Percentiles rank a stretch among this genome's conserved stretches.
These are phyloP conservation scores for Saprolegnia diclina DNA, from an alignment of 352 stramenopile species.

Conservation along the genomic window DNA sequence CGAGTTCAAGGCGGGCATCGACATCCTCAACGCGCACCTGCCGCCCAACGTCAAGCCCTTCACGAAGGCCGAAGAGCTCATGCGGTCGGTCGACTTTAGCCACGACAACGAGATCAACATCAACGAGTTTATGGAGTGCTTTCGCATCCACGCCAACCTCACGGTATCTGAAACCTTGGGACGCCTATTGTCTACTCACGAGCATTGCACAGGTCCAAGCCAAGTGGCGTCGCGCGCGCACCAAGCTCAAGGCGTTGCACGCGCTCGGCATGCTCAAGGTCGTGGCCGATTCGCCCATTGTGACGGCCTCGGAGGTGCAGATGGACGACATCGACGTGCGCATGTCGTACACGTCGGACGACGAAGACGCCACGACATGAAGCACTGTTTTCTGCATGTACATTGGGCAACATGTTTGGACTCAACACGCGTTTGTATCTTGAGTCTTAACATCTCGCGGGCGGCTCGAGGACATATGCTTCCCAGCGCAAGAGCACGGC, in stretches of 20 bases:
- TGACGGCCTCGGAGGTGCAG: conserved; percentile 18
- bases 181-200: neutral
- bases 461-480: neutral
- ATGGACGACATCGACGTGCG: conserved; percentile 17
- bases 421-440: neutral
- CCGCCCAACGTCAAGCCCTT: conserved; percentile 61
- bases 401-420: conserved; percentile 4
- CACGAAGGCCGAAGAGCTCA: conserved; percentile 64
- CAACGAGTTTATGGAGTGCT: conserved; percentile 87
- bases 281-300: neutral
- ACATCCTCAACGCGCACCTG: conserved; percentile 74
- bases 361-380: conserved; percentile 5
- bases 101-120: conserved; percentile 86
- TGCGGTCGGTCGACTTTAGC: conserved; percentile 82
- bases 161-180: conserved; percentile 31
- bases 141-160: conserved; percentile 80
- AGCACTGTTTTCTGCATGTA: neutral
- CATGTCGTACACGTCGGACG: conserved; percentile 1
- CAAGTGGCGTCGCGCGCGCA: conserved; percentile 82
- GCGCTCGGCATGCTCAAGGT: conserved; percentile 41
- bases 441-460: neutral
- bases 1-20: conserved; percentile 72
- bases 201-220: conserved; percentile 37
- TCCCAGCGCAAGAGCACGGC: conserved; percentile 3
- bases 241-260: conserved; percentile 83